Percentiles rank a stretch among this genome's conserved stretches.
phyloP scores from a whole-genome alignment of 2,329 filamentous ascomycete genomes.

The Aspergillus tamarii region DNA sequence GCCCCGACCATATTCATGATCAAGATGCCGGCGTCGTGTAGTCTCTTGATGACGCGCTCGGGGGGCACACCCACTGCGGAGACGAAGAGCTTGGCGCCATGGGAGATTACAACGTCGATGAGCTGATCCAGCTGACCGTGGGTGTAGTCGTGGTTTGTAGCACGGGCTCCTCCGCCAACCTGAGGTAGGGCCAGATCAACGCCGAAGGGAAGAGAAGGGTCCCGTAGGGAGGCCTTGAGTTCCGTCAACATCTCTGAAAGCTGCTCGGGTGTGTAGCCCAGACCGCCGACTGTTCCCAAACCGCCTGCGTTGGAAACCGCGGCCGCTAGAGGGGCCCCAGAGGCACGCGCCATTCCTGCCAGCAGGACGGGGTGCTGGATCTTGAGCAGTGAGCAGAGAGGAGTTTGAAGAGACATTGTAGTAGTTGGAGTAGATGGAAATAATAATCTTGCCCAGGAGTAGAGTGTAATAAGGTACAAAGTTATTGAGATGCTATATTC shows the following conservation, averaged over 20 bases:
- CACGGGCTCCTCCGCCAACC: constrained; percentile 78
- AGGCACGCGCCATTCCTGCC: constrained; percentile 90
- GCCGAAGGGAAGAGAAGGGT: constrained; percentile 77
- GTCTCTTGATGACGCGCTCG: constrained; percentile 67
- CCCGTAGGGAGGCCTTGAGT: constrained; percentile 73
- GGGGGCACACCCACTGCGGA: constrained; percentile 87
- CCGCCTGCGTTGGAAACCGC: constrained; percentile 89
- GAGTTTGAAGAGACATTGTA: constrained; percentile 67
- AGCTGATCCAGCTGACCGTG: constrained; percentile 84
- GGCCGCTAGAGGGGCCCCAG: constrained; percentile 75
- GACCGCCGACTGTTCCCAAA: constrained; percentile 65
- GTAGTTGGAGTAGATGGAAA: background rate
- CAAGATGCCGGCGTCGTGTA: constrained; percentile 79
- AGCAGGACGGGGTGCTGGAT: constrained; percentile 90
- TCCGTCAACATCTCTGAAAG: constrained; percentile 81
- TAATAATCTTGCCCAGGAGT: background rate
- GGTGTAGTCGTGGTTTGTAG: constrained; percentile 96
- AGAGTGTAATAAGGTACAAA: background rate
- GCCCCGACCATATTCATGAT: constrained; percentile 98
- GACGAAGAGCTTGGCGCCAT: constrained; percentile 84
- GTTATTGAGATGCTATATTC: background rate
- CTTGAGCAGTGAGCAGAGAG: constrained; percentile 74
- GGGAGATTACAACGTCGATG: constrained; percentile 81
- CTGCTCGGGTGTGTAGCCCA: constrained; percentile 73
- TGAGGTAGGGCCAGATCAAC: constrained; percentile 91